phyloP scores from a whole-genome alignment of 345 rosid genomes.

The sweet orange (Citrus sinensis) region DVS_A1.0 CM039163.1:7722001-7722500 shows the following conservation, averaged over 20 bases:
- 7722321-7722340: not conserved
- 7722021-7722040: not conserved
- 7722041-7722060: not conserved
- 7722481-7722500: slow-evolving; percentile 75
- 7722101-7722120: not conserved
- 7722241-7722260: not conserved
- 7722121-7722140: not conserved
- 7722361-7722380: not conserved
- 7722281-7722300: not conserved
- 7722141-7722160: not conserved
- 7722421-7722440: not conserved
- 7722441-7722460: slow-evolving; percentile 19
- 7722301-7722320: not conserved
- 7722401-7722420: not conserved
- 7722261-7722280: not conserved
- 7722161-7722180: not conserved
- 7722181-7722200: not conserved
- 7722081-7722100: not conserved
- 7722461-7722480: slow-evolving; percentile 74
- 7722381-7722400: not conserved
- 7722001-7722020: not conserved
- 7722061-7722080: not conserved
- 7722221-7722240: not conserved
- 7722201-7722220: not conserved
- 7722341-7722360: not conserved